Evolutionary conservation across 2,329 filamentous ascomycete genomes (phyloP), one percentile per base, ranked within the genome.

Genomic region (Raffaelea deltoideospora): DNA sequence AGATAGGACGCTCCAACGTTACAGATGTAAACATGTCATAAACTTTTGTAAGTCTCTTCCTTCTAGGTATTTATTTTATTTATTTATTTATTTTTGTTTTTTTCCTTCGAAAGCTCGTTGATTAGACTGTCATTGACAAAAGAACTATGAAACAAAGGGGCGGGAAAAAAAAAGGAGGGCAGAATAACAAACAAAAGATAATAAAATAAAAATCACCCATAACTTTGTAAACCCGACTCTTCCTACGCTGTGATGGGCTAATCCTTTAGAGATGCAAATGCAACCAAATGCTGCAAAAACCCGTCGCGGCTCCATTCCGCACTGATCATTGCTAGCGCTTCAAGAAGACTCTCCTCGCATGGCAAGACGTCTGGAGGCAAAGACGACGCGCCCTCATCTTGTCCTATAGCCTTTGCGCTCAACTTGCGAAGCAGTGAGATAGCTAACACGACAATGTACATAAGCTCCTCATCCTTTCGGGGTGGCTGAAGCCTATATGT

Each of bases 381-480:
- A 24, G 63, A 60, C 9, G 57, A 58, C 6, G 51, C 52, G 10
- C 64, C 53, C 37, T 69, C 61, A 41, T 61, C 66, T n/a, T 61
- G 68, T 52, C 71, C 77, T 49, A 54, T 64, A 24, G 65, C 71
- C 56, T 82, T 85, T 50, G 86, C 79, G 3, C 71, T 68, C 19
- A 88, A 55, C 41, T 70, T 69, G 43, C 71, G 69, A n/a, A 88
- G 55, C 37, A 85, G 66, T 10, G 73, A 71, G 33, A 85, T 63
- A 3, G 77, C 76, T 31, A 81, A 68, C 15, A 74, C 68, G 4
- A 79, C 73, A 26, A 88, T 79, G 49, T 73, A 73, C 17, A 69
- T 57, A 3, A 73, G 53, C 37, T 72, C 68, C 3, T 56, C 55
- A 35, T 74, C 70, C 39, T 66, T 64, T 31, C 54, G 53, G 1